phyloP scores from a whole-genome alignment of 495 filamentous ascomycete genomes.

The Apiosordaria backusii region DNA sequence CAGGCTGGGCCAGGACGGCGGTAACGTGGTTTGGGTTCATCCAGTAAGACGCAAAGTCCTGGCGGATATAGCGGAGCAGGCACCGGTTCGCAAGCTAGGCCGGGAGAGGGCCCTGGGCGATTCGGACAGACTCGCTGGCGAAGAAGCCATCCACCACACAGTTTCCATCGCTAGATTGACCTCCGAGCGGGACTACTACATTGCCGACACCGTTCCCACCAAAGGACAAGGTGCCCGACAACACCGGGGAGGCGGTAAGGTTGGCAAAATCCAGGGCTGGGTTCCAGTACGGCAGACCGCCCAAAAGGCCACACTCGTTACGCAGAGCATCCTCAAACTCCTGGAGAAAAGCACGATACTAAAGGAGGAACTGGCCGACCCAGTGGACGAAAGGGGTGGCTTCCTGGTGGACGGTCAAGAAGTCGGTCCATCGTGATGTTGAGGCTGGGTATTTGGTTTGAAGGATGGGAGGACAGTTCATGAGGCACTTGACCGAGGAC shows the following conservation, averaged over 20 bases:
- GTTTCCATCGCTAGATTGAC: constrained; percentile 51
- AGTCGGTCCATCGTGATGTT: constrained; percentile 5
- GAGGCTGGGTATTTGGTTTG: not conserved
- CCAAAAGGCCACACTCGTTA: constrained; percentile 1
- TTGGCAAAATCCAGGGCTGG: constrained; percentile 3
- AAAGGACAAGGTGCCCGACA: constrained; percentile 8
- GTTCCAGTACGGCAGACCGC: constrained; percentile 10
- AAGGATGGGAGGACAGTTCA: not conserved
- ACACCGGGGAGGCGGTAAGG: constrained; percentile 9
- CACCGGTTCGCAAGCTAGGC: constrained; percentile 20
- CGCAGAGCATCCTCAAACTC: constrained; percentile 9
- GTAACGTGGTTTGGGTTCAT: constrained; percentile 58
- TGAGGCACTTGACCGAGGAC: constrained; percentile 4
- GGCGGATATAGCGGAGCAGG: constrained; percentile 10
- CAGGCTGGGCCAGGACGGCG: constrained; percentile 33
- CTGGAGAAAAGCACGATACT: constrained; percentile 8
- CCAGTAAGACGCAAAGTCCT: constrained; percentile 54
- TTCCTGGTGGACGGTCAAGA: not conserved
- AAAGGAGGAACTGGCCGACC: constrained; percentile 5
- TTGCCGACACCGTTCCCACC: constrained; percentile 9
- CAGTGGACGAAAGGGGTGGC: constrained; percentile 6
- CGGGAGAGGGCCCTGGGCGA: constrained; percentile 45
- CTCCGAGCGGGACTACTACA: constrained; percentile 37
- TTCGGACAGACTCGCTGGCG: constrained; percentile 41
- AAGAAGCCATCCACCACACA: constrained; percentile 60